Evolutionary conservation across 2,329 filamentous ascomycete genomes (phyloP), one percentile per base, ranked within the genome.

Genomic region (Aspergillus novofumigatus): DNA sequence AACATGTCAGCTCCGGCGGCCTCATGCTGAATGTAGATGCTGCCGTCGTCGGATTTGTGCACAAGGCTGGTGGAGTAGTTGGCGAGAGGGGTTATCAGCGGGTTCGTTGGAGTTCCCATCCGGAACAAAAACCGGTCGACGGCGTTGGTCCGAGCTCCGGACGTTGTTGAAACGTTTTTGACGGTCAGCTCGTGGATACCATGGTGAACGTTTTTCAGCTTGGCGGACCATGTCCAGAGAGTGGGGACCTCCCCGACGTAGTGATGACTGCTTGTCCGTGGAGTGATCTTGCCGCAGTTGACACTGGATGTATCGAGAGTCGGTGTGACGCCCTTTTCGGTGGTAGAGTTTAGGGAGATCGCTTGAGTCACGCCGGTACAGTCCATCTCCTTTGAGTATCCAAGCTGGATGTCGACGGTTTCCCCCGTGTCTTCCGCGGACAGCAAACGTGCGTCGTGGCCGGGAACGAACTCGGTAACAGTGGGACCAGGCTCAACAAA

Each of bases 1-100:
- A 80, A 87, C 62, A 79, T 78, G 62, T 84, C 82, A 4, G 85
- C 85, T 25, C 85, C 85, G 8, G 83, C 72, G 3, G 85, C 85
- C 57, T 79, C 77, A 62, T 87, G 85, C n/a, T 77, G 73, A 55
- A 87, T 72, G 53, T 75, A 79, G 45, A 81, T 73, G 45, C 63
- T 71, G 5, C 75, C 75, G 8, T 77, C 70, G 1, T 67, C 59
- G 23, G 77, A 68, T 49, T 75, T 69, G 54, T 77, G 70, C n/a
- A 87, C 74, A 2, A 87, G 75, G 7, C 73, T 75, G 10, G 72
- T 74, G 3, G 83, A 84, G 69, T 86, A 86, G 64, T 86, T 86
- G 35, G 82, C 81, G 1, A 70, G 68, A 0, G 82, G 80, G 63
- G 84, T 86, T 0, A 86, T 76, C 49, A 87, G 79, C 0, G 84